Conservation (phyloP, 352 stramenopile genomes). For the Phytophthora nicotianae region DNA sequence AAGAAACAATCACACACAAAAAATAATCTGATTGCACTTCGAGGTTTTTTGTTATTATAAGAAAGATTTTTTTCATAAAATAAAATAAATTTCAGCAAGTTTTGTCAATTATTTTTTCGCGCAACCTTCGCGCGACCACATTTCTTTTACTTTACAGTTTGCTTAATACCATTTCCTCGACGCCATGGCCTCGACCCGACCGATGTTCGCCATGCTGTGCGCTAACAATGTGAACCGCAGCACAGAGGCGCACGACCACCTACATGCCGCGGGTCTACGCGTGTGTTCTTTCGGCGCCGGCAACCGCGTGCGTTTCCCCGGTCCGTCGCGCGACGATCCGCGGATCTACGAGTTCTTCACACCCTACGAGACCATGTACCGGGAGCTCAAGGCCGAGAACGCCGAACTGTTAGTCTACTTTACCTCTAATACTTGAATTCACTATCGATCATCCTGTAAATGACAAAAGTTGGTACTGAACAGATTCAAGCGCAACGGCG, state of each 20-base stretch:
- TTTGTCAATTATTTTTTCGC: no score
- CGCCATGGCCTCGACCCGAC: conserved; percentile 18
- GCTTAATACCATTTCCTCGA: background rate
- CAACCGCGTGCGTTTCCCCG: conserved; percentile 88
- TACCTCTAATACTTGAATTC: conserved; percentile 6
- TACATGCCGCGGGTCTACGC: conserved; percentile 75
- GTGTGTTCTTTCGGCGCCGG: conserved; percentile 87
- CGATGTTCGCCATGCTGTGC: conserved; percentile 89
- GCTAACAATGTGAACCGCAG: conserved; percentile 92
- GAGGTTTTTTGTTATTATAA: no score
- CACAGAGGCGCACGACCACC: conserved; percentile 88
- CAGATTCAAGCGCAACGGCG: conserved; percentile 83
- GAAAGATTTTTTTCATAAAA: no score
- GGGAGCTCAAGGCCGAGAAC: conserved; percentile 82
- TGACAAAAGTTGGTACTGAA: conserved; percentile 11
- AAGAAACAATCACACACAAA: no score
- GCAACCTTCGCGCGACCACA: no score
- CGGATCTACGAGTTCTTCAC: conserved; percentile 90
- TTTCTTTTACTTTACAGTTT: background rate
- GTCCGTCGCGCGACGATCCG: conserved; percentile 72
- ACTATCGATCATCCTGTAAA: background rate
- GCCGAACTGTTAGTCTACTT: conserved; percentile 50
- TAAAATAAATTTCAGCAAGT: no score
- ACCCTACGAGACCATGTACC: conserved; percentile 87
- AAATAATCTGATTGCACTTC: no score